Evolutionary conservation across 495 filamentous ascomycete species (phyloP), one percentile per base, ranked within the genome.

Genomic region (Platismatia glauca): DNA sequence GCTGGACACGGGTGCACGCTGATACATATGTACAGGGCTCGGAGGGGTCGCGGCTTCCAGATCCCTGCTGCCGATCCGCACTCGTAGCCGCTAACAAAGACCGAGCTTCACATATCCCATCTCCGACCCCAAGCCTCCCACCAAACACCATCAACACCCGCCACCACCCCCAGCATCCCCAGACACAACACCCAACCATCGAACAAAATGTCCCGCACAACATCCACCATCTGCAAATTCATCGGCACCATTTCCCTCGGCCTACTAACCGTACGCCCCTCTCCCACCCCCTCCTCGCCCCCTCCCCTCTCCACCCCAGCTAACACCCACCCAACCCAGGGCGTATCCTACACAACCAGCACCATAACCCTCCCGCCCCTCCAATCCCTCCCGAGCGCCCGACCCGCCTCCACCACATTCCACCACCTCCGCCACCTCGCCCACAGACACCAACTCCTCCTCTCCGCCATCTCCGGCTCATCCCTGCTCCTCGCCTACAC

Each of bases 161-260:
- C 62, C 16, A 43, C 27, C 44, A 39, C 64, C 7, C 34, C 1
- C 41, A n/a, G 3, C 16, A 61, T 4, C 59, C 15, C 16, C 16
- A 39, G 0, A 7, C 5, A 34, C 24, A 63, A 13, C 35, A 1
- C n/a, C 15, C 24, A 12, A 29, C 8, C 29, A 50, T 15, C n/a
- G 33, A 6, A 31, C 50, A 61, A 29, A 66, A 94, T 95, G 89
- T 63, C 79, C 77, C 60, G 33, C 39, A 33, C 39, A 18, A 83
- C 81, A 68, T 77, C 95, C 71, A 83, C 89, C 48, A 74, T 87
- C 71, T 81, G 85, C 73, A 96, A 96, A 74, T 96, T 96, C 73
- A 86, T 95, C 62, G 91, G 91, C 68, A 91, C 90, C 33, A 82
- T 95, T 61, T 90, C 86, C 57, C 80, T 96, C 37, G 91, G 91